Base-by-base conservation (phyloP, 257 asterid genomes). In the Anisodus tanguticus region DNA sequence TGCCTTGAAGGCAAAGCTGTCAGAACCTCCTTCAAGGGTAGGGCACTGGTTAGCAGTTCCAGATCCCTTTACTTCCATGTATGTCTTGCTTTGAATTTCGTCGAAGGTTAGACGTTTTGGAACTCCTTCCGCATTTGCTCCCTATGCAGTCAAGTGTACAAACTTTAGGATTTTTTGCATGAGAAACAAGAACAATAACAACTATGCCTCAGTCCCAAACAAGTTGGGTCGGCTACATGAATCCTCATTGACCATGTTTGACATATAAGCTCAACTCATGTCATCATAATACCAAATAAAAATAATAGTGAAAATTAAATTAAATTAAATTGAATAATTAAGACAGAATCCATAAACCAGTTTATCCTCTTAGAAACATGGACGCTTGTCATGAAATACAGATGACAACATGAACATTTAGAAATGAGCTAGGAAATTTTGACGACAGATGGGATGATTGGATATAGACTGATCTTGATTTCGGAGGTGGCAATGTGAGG, bases 1-100 rank as follows among this genome's bases (percentile, higher is more conserved):
- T 2, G 98, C 11, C 85, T 92, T 91, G 94, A 95, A 93, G 51
- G 96, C 88, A 77, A 97, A 97, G 31, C 79, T 81, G 55, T 87
- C 97, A 0, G 87, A 87, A 19, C 98, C 99, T 10, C 98, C 99
- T 0, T 93, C 98, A 35, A 95, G 89, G 84, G 96, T 93, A 19
- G 99, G 99, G 92, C 99, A 97, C 85, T 97, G 98, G 92, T 97
- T 97, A 3, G 99, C 98, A 2, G 98, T 95, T 57, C 99, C 98
- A 9, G 95, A 89, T 47, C 99, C 99, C 87, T 95, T 97, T 84
- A 97, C 98, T 88, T 97, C 99, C 4, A 90, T 7, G 92, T 95
- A 95, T 19, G 98, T 97, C 91, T 93, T 90, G 90, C 98, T 97
- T 87, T 97, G 99, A 74, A 97, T 93, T 88, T 95, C 98, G 0